Conservation (phyloP, 2,329 filamentous ascomycete species). For the Penicillium sclerotiorum region DNA sequence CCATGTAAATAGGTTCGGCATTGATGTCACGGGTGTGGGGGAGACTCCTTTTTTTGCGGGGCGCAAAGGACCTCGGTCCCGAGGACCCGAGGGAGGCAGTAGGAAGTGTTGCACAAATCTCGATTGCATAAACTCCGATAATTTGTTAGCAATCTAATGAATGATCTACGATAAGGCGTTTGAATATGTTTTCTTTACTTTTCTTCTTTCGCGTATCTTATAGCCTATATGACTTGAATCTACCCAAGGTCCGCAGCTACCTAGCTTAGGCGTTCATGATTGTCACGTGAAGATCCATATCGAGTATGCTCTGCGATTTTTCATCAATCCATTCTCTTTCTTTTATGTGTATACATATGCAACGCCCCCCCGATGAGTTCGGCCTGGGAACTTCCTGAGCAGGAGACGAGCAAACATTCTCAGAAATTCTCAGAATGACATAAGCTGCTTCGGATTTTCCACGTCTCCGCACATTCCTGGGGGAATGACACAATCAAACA, state of each 20-base stretch:
- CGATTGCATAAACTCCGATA: not conserved
- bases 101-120: conserved; percentile 1
- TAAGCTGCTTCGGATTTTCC: no score
- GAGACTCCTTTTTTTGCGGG: conserved; percentile 24
- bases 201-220: not conserved
- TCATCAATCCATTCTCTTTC: not conserved
- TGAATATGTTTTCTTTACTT: no score
- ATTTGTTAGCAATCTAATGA: not conserved
- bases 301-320: not conserved
- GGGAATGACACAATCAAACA: not conserved
- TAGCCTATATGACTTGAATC: not conserved
- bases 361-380: no score
- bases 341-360: not conserved
- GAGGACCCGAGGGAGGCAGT: conserved; percentile 21
- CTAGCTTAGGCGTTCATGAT: no score
- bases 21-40: not conserved
- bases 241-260: no score
- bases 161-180: no score
- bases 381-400: no score
- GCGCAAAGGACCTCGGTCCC: conserved; percentile 36
- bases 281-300: not conserved
- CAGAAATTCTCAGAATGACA: no score
- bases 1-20: not conserved
- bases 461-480: not conserved
- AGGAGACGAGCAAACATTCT: no score